Evolutionary conservation across 306 rosid genomes (phyloP).

Genomic region (Vigna unguiculata): DNA sequence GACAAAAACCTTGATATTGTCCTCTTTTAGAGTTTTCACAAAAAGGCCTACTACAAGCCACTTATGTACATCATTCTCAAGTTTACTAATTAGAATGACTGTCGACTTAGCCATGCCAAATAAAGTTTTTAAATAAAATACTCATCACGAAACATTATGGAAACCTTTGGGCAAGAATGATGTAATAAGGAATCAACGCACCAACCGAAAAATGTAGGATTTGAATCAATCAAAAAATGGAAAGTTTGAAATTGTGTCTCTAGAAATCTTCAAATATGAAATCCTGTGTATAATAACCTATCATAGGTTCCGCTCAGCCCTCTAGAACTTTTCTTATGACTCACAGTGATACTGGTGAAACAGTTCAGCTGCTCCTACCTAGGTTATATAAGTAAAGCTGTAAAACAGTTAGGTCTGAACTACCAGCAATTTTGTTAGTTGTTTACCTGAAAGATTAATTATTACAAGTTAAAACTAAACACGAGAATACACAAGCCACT

Average conservation of each 20-base stretch:
- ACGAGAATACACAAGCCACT: background rate
- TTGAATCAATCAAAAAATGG: slow-evolving; percentile 37
- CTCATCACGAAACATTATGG: slow-evolving; percentile 19
- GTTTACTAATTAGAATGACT: slow-evolving; percentile 6
- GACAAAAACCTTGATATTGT: slow-evolving; percentile 31
- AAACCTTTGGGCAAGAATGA: slow-evolving; percentile 31
- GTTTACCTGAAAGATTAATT: slow-evolving; percentile 26
- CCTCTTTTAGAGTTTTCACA: slow-evolving; percentile 24
- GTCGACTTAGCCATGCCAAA: slow-evolving; percentile 38
- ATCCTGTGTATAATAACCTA: slow-evolving; percentile 27
- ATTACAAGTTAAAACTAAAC: background rate
- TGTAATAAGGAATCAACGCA: slow-evolving; percentile 1
- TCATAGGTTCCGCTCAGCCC: slow-evolving; percentile 27
- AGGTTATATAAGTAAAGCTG: slow-evolving; percentile 1
- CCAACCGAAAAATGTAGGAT: slow-evolving; percentile 31
- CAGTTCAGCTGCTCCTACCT: slow-evolving; percentile 7
- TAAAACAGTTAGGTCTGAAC: slow-evolving; percentile 1
- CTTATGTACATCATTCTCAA: slow-evolving; percentile 6
- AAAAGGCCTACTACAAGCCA: slow-evolving; percentile 4
- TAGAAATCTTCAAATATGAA: slow-evolving; percentile 32
- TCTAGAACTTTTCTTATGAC: slow-evolving; percentile 17
- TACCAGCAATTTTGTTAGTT: background rate
- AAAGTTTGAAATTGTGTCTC: background rate
- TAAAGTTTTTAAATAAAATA: slow-evolving; percentile 35
- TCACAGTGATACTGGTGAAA: slow-evolving; percentile 1